These are phyloP conservation scores for Tuber magnatum DNA, from an alignment of 495 filamentous ascomycete species.

Conservation along the genomic window DNA sequence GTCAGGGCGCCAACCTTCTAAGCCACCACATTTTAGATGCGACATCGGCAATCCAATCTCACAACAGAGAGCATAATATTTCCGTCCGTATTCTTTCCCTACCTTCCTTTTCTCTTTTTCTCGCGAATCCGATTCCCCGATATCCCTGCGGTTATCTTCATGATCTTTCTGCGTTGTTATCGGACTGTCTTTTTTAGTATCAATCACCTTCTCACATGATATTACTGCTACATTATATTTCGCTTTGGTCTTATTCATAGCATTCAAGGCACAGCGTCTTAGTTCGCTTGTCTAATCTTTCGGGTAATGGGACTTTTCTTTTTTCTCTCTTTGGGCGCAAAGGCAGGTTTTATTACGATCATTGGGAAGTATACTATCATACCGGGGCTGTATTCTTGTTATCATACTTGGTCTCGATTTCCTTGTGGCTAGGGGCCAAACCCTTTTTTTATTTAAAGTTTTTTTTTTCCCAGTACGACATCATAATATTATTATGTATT, in stretches of 20 bases:
- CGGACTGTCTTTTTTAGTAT: neutral
- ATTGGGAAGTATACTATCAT: neutral
- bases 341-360: neutral
- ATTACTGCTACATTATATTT: neutral
- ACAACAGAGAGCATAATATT: neutral
- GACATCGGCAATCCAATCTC: neutral
- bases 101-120: neutral
- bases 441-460: neutral
- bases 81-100: neutral
- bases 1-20: constrained; percentile 39
- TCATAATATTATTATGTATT: too few species aligned
- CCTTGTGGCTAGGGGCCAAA: neutral
- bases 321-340: neutral
- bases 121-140: neutral
- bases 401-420: neutral
- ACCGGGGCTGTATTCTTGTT: neutral
- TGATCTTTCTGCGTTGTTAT: neutral
- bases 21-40: neutral
- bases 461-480: neutral
- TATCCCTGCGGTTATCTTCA: neutral
- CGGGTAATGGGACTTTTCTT: neutral
- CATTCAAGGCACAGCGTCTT: neutral
- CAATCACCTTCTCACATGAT: neutral
- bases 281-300: neutral
- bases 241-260: neutral